Evolutionary conservation across 352 stramenopile genomes (phyloP), one percentile per base, ranked within the genome.

Genomic region (Achlya hypogyna): DNA sequence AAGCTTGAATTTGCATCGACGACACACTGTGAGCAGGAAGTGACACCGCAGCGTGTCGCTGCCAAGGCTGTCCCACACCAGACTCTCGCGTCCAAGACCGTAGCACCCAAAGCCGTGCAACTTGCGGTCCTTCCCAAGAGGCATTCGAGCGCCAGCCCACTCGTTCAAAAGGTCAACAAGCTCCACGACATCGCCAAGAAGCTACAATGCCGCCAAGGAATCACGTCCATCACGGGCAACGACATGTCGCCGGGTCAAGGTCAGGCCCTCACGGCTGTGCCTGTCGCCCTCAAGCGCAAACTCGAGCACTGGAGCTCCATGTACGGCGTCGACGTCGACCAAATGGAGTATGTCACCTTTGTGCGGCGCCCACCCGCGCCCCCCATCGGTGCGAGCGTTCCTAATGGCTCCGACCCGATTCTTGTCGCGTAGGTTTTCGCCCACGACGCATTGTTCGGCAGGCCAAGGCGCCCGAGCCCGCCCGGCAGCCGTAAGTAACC

Each of bases 131-230:
- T 45, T 56, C 25, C 31, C 31, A 56, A 56, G 31, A 12, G 49
- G 18, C 31, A 38, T 20, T 56, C 49, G 31, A 22, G 28, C 0
- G 34, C 60, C 3, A 67, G 60, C 27, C 60, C 60, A 9, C 38
- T 49, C 4, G 22, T 67, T 18, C 28, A 35, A 9, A 67, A 67
- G 59, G 60, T 67, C 38, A 67, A 52, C 51, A 67, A 67, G 38
- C 42, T 67, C 25, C 20, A 67, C 47, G 31, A 38, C 43, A 67
- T 67, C 28, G 60, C 60, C 2, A 58, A 67, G 32, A 67, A 67
- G 18, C 60, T 67, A 4, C 56, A 67, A n/a, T 35, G 40, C 20
- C 42, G 60, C 25, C 60, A 67, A 67, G n/a, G 60, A 67, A 23
- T 23, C 31, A 18, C 38, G 38, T 45, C 38, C 2, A 45, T 45